phyloP scores from a whole-genome alignment of 1,284 basidiomycete genomes.

The Ganoderma leucocontextum region DNA sequence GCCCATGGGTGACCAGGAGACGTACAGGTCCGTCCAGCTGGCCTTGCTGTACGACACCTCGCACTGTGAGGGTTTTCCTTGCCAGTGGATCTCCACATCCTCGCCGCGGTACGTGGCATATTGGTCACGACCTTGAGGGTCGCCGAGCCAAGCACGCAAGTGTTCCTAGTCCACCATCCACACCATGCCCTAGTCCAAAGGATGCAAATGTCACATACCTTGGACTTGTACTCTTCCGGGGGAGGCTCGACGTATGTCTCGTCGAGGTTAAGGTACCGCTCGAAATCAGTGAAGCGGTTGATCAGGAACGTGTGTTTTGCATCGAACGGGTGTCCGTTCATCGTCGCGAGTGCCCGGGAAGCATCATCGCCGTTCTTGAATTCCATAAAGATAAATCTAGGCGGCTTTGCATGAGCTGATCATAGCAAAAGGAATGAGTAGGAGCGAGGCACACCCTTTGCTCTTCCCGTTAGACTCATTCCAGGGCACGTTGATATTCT shows the following conservation, averaged over 20 bases:
- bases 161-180: constrained; percentile 75
- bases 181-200: not conserved
- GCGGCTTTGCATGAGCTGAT: not conserved
- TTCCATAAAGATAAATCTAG: constrained; percentile 91
- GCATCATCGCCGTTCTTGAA: constrained; percentile 87
- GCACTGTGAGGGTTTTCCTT: constrained; percentile 89
- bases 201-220: constrained; percentile 54
- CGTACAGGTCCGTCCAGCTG: constrained; percentile 97
- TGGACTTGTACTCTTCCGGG: constrained; percentile 82
- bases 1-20: constrained; percentile 96
- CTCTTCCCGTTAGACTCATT: constrained; percentile 80
- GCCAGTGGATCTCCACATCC: constrained; percentile 94
- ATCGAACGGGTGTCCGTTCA: constrained; percentile 93
- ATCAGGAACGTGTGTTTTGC: constrained; percentile 91
- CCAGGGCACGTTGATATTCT: constrained; percentile 88
- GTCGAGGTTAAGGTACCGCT: constrained; percentile 83
- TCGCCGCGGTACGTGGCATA: constrained; percentile 94
- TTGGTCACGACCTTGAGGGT: constrained; percentile 93
- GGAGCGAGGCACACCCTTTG: constrained; percentile 75
- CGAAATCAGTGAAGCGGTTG: constrained; percentile 94
- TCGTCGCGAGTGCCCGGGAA: constrained; percentile 77
- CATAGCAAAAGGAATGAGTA: not conserved
- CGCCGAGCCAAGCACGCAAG: constrained; percentile 93
- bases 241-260: constrained; percentile 88
- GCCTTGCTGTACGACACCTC: constrained; percentile 82